Evolutionary conservation across 306 rosid species (phyloP), one percentile per base, ranked within the genome.

Genomic region (Casuarina equisetifolia): DNA sequence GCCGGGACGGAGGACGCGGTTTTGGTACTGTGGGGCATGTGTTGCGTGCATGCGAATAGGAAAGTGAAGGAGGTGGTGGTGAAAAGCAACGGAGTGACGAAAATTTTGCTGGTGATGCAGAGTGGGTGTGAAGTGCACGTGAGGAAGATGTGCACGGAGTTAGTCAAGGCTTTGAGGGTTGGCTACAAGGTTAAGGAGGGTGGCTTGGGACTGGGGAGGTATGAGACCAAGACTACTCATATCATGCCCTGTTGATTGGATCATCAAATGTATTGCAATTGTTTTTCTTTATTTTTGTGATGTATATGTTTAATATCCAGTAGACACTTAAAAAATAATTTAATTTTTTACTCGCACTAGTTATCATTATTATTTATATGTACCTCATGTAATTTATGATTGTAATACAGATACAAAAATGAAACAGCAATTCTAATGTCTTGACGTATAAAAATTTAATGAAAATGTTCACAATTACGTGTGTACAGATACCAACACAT

Each of bases 81-180:
- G 82, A 78, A 75, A 80, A 74, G 78, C 44, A 80, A 89, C 72
- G 92, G 89, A 19, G 79, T 84, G 64, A 83, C 81, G 0, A 86
- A 78, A 84, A 74, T 86, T 15, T 62, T 89, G 73, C 35, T 89
- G 71, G 88, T 84, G 59, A 81, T 89, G 88, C 90, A 89, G 54
- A 89, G 90, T 9, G 89, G 84, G 8, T 72, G 81, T 25, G 86
- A 78, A 49, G 90, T 76, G 64, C 85, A 84, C 77, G 85, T 86
- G 87, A 82, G 86, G 78, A 80, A 78, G 63, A 84, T 86, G 87
- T 89, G 90, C 36, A 79, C 73, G 53, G 87, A 86, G 74, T 82
- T 89, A 80, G 78, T 89, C 9, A 84, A 83, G 85, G 86, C 76
- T 76, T 61, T 89, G 81, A 84, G 81, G 46, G 39, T 44, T 4